Percentiles rank a stretch among this genome's conserved stretches.
phyloP scores from a whole-genome alignment of 169 alveolate species.

The Condylostoma magnum region DNA sequence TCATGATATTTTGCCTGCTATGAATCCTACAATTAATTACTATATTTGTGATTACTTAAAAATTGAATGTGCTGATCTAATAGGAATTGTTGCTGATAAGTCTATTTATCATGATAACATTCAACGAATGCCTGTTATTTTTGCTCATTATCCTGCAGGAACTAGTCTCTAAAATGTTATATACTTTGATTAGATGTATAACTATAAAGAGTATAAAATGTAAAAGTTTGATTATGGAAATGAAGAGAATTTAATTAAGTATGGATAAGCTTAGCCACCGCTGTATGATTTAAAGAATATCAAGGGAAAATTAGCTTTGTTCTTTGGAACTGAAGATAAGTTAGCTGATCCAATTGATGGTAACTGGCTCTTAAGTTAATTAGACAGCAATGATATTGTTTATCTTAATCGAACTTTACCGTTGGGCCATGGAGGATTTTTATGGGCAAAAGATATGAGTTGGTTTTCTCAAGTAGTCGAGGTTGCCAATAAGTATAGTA shows the following conservation, averaged over 20 bases:
- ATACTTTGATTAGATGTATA: background rate
- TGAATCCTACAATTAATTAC: background rate
- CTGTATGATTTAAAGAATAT: background rate
- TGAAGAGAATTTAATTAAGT: background rate
- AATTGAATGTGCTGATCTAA: background rate
- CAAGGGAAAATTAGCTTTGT: background rate
- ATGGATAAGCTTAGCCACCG: background rate
- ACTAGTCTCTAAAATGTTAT: slow-evolving; percentile 6
- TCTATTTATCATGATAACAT: background rate
- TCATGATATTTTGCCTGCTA: background rate
- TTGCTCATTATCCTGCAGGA: background rate
- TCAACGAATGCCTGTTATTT: background rate
- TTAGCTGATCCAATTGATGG: background rate
- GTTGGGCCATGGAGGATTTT: slow-evolving; percentile 23
- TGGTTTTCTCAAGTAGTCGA: no score
- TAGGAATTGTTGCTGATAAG: background rate
- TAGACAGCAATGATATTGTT: background rate
- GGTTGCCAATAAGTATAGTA: no score
- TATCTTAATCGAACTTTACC: background rate
- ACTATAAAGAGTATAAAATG: background rate
- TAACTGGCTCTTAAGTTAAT: background rate
- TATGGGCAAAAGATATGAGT: background rate
- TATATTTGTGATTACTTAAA: background rate
- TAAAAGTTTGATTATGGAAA: slow-evolving; percentile 1
- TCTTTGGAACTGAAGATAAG: background rate